A percentile compares a stretch with the other conserved stretches of the same genome.
These are phyloP conservation scores for Onygenales sp. DNA, from an alignment of 2,329 filamentous ascomycete genomes.

Conservation along the genomic window DNA sequence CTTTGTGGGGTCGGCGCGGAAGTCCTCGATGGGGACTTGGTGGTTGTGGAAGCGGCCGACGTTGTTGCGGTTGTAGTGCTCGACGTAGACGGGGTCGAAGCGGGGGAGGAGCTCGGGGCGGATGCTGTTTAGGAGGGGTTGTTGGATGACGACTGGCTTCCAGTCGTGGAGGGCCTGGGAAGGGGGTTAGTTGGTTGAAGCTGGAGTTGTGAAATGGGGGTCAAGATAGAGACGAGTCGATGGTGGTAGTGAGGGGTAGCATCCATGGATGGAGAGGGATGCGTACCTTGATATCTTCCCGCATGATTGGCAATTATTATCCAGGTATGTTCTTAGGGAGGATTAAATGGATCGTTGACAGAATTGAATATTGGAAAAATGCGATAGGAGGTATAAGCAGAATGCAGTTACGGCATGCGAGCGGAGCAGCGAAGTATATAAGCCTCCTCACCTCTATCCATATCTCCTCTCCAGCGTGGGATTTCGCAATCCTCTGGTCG, in stretches of 20 bases:
- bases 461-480: too few relatives aligned
- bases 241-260: constrained; percentile 1
- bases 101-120: constrained; percentile 25
- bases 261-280: background rate
- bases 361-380: too few relatives aligned
- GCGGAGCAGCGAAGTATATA: too few relatives aligned
- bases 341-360: too few relatives aligned
- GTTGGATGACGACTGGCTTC: constrained; percentile 14
- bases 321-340: too few relatives aligned
- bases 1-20: constrained; percentile 29
- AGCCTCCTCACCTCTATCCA: too few relatives aligned
- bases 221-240: too few relatives aligned
- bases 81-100: constrained; percentile 33
- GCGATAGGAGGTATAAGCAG: too few relatives aligned
- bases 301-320: background rate
- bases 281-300: background rate
- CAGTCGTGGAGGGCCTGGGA: constrained; percentile 17
- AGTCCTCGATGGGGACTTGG: constrained; percentile 32
- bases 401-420: too few relatives aligned
- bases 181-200: background rate
- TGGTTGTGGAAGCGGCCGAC: constrained; percentile 33
- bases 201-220: constrained; percentile 1
- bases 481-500: too few relatives aligned
- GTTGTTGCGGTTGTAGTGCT: constrained; percentile 35
- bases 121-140: constrained; percentile 35